Base-by-base conservation (phyloP, 2,329 filamentous ascomycete species). In the Ceratocystis smalleyi region DNA sequence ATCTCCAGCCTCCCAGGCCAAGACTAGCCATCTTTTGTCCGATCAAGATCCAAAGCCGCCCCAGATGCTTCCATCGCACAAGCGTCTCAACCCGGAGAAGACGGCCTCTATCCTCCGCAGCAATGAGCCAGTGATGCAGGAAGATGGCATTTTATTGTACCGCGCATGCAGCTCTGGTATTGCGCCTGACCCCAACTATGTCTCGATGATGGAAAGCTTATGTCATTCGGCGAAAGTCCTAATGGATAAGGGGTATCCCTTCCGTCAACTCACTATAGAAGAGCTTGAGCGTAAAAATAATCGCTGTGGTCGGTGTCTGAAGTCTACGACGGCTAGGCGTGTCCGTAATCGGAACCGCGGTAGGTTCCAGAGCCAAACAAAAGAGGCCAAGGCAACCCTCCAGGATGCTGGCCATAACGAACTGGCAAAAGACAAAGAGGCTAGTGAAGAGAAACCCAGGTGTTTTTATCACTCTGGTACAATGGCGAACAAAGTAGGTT, bases 281-380 rank as follows among this genome's bases (percentile, higher is more conserved):
- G 72, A 74, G 12, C 61, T 74, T 2, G 67, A 72, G 5, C 69
- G 68, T n/a, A 74, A 74, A 68, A 70, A 68, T 12, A 40, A 40
- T 55, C 70, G 72, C 22, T 74, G 73, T 65, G 63, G 59, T 22
- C 67, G 65, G 24, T 74, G 73, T 63, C 62, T 61, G 45, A 69
- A 70, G 57, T 66, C 63, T 24, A 40, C 63, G 8, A 54, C 35
- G 40, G 61, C 60, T 45, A 45, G 17, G 27, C 47, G 40, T 43
- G 17, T 45, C 12, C 8, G 43, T 12, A 6, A 59, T 35, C 64
- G 55, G 19, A n/a, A 62, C 40, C 65, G 47, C 35, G 59, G 30
- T 32, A 66, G 35, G 61, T 64, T 62, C 40, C 30, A 43, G 47
- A 54, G 22, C 22, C 32, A 64, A 19, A 19, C 30, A 54, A 30